Conservation (phyloP, 1,284 basidiomycete species). For the Leccinum colubrinum region DNA sequence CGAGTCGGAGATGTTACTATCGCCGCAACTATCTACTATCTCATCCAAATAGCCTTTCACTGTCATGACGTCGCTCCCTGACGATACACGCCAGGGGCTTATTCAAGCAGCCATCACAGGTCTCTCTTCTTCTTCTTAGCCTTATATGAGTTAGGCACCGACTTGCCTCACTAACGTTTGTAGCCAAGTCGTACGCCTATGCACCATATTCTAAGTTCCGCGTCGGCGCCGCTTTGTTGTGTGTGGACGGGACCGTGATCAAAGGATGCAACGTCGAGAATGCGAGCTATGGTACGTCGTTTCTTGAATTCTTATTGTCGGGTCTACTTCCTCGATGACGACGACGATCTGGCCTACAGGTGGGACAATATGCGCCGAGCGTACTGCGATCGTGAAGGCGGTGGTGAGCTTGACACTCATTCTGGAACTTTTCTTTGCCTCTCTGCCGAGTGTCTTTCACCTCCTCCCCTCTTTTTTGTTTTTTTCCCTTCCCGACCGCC, state of each 20-base stretch:
- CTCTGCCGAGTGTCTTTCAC: background rate
- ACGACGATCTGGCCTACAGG: slow-evolving; percentile 39
- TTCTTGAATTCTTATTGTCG: background rate
- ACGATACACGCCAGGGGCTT: background rate
- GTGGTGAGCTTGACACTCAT: slow-evolving; percentile 44
- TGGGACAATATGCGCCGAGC: slow-evolving; percentile 83
- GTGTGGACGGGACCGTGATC: slow-evolving; percentile 67
- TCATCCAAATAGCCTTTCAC: background rate
- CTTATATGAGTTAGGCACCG: background rate
- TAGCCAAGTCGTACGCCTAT: slow-evolving; percentile 64
- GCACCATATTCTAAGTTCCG: slow-evolving; percentile 83
- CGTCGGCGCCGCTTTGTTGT: slow-evolving; percentile 83
- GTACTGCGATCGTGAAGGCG: slow-evolving; percentile 86
- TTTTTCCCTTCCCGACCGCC: background rate
- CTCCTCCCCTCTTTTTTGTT: too few relatives aligned
- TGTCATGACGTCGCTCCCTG: background rate
- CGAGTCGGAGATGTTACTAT: background rate
- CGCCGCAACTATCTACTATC: background rate
- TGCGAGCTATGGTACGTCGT: slow-evolving; percentile 73
- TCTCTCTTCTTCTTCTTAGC: background rate
- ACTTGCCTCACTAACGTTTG: slow-evolving; percentile 30
- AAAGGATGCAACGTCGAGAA: slow-evolving; percentile 92
- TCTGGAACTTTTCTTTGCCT: background rate
- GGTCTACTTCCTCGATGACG: background rate
- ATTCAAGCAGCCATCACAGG: background rate